Base-by-base conservation (phyloP, 345 rosid genomes). In the Stellera chamaejasme region DNA sequence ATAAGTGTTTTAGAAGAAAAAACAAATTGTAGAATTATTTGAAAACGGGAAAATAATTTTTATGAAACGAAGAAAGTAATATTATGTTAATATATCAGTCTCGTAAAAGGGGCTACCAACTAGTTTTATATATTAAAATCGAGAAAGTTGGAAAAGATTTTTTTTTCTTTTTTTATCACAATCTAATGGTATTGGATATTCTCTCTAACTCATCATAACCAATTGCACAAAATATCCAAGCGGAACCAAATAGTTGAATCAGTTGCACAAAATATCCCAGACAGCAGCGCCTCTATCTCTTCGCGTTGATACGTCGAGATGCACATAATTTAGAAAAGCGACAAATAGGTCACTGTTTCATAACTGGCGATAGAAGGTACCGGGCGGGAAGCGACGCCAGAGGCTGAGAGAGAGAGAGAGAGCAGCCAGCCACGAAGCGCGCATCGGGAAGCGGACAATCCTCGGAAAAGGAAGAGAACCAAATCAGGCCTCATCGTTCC, bases 371-470 rank as follows among this genome's bases (percentile, higher is more conserved):
- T 11, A 16, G 10, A 52, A 16, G 10, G 25, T 43, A 55, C n/a
- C 54, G 5, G 4, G 0, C 23, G 10, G 45, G 10, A 32, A 10
- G 16, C 11, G 25, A 13, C 10, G 28, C 13, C 2, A 44, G 27
- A 26, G 11, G 23, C 16, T 10, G 23, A 2, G 14, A 23, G 51
- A 57, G 19, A 6, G 23, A 2, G 14, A 23, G 51, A 57, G 19
- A 6, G 6, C 39, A 36, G 2, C 50, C 9, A 48, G 64, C 50
- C 27, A 45, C 26, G 6, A 65, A 69, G 56, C 11, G 55, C 77
- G 94, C 90, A 83, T 70, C 36, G 66, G 75, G 90, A 88, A 82
- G 54, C 90, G 96, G 93, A 68, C 88, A 75, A 67, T 65, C 69
- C 65, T 67, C 28, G 58, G 58, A 57, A 72, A 55, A 4, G 50